These are phyloP conservation scores for Eutrema yunnanense DNA, from an alignment of 345 rosid genomes.

Conservation along the genomic window DNA sequence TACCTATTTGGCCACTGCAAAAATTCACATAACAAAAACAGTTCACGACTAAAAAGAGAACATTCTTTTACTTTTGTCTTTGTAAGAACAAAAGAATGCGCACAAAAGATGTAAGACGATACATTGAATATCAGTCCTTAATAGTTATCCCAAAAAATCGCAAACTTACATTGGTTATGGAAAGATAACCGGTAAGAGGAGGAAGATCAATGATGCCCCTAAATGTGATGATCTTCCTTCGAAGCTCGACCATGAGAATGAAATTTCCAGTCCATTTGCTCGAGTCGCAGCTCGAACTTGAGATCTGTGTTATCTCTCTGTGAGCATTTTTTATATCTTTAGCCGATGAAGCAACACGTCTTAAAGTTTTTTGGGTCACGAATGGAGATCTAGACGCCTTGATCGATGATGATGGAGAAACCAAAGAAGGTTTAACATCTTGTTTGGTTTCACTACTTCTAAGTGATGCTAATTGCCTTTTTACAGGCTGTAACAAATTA, in stretches of 20 bases:
- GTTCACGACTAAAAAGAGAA: not conserved
- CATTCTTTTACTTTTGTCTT: not conserved
- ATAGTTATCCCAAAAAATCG: not conserved
- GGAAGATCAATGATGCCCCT: constrained; percentile 63
- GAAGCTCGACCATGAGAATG: constrained; percentile 54
- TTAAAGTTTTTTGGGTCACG: constrained; percentile 3
- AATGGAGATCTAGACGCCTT: constrained; percentile 8
- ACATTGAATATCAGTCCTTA: not conserved
- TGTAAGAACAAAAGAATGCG: not conserved
- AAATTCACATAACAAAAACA: not conserved
- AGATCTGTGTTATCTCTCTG: constrained; percentile 24
- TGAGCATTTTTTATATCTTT: constrained; percentile 6
- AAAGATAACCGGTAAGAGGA: constrained; percentile 33
- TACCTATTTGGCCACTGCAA: not conserved
- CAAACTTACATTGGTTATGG: constrained; percentile 41
- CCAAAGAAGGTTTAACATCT: constrained; percentile 9
- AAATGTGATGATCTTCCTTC: constrained; percentile 51
- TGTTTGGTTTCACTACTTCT: constrained; percentile 29
- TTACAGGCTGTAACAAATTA: constrained; percentile 27
- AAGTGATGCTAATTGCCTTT: constrained; percentile 5
- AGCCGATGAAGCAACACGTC: constrained; percentile 10
- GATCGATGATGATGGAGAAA: constrained; percentile 18
- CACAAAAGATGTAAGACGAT: not conserved
- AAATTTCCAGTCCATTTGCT: constrained; percentile 31
- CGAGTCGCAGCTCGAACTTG: constrained; percentile 21